Base-by-base conservation (phyloP, 768 basidiomycete genomes). In the Saitozyma sp. region DNA sequence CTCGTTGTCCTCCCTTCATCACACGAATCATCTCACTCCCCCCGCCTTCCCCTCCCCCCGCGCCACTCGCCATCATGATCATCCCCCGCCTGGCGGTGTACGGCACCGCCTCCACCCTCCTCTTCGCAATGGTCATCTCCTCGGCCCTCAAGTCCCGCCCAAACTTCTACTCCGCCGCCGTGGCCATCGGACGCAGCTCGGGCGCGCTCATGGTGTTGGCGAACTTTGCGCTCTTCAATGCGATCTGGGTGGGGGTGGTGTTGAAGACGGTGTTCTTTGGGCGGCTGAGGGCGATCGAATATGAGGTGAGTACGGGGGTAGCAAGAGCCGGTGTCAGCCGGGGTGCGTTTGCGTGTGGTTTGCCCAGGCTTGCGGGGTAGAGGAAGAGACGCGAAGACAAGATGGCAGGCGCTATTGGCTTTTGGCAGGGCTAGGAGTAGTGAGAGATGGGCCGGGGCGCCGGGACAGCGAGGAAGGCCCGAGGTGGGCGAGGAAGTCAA, bases 231-330 rank as follows among this genome's bases (percentile, higher is more conserved):
- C 83, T 95, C 67, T 85, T 95, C 50, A 72, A 90, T 56, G 86
- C 90, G 6, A 80, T 98, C 50, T 76, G 90, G 10, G 83, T 85
- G 50, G 93, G 91, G 3, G 88, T 89, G 64, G 79, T 87, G 0
- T 81, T 94, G 6, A 94, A 94, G 79, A 84, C 84, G 56, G 81
- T 98, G 50, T 97, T 99, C 85, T 95, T 99, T 80, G 95, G 95
- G 14, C 80, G 88, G 11, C 82, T 99, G 45, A 84, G 93, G 53
- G 82, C 92, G 11, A 88, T 89, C 54, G 95, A 99, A 81, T 84
- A 97, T 50, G 95, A 99, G 86, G 95, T 92, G 75, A 52, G 85
- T n/a, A n/a, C n/a, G n/a, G n/a, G n/a, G n/a, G n/a, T 76, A 9
- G 19, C 41, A 46, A 2, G 29, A 29, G 29, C 29, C 29, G 29